Evolutionary conservation across 2,329 filamentous ascomycete species (phyloP), one percentile per base, ranked within the genome.

Genomic region (Metarhizium brunneum): DNA sequence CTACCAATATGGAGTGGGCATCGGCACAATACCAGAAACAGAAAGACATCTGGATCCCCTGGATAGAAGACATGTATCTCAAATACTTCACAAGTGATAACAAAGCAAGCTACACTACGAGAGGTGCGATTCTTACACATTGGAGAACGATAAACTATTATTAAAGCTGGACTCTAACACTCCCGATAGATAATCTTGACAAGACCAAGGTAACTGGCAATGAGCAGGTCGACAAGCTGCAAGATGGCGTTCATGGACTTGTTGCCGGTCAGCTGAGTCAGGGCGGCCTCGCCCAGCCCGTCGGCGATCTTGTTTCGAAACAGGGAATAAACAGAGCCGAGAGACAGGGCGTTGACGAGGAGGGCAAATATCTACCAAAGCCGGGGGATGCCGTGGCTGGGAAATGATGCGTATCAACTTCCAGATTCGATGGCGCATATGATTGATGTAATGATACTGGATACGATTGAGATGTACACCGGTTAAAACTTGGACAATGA

Each of bases 11-110:
- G 68, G 81, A 86, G 63, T 84, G 79, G 78, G 69, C 78, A 58
- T 82, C 78, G 66, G 70, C 83, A 56, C 82, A 79, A 52, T 90
- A 89, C 76, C 84, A 87, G 72, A 71, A 80, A 54, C 83, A 89
- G 68, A 89, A 90, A 70, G 85, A 90, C 66, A 78, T 72, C 63
- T 90, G 87, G 87, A 79, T 88, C 67, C 87, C 87, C 1, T 90
- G 87, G 86, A 73, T 89, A 56, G 86, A 90, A 69, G 87, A 90
- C 68, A 69, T 83, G 57, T 88, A 88, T 67, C 77, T 90, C 32
- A 76, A 78, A 53, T 89, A 82, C 76, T 89, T 89, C 69, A 87
- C 85, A 63, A 86, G 85, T 59, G 85, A 89, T 66, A 90, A 90
- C 77, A 89, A 90, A 71, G 81, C 85, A 5, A 85, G 81, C 66